Conservation (phyloP, 805 yeast genomes). For the Pichia sporocuriosa region DNA sequence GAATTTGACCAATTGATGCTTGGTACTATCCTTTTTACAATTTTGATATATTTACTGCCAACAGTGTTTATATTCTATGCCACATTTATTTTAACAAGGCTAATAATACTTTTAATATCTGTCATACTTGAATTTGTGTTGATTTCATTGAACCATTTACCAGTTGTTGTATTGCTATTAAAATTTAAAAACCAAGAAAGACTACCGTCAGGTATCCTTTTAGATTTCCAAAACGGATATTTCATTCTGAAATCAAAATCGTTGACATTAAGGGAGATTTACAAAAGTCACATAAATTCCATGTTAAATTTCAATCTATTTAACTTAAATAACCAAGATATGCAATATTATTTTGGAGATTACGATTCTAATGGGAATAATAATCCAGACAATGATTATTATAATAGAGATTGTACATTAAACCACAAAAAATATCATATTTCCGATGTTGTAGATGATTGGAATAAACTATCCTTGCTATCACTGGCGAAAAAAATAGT, state of each 20-base stretch:
- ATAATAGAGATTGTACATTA: neutral
- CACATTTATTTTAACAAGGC: conserved; percentile 56
- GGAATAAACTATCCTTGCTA: conserved; percentile 22
- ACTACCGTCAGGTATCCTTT: conserved; percentile 45
- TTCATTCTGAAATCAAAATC: conserved; percentile 25
- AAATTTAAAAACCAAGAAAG: conserved; percentile 72
- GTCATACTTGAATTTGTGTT: conserved; percentile 53
- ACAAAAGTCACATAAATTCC: conserved; percentile 25
- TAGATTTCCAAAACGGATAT: conserved; percentile 19
- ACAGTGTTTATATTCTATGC: conserved; percentile 81
- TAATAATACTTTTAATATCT: conserved; percentile 41
- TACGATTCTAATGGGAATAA: too few species aligned
- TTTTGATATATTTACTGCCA: conserved; percentile 72
- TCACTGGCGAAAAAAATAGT: conserved; percentile 19
- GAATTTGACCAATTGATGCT: conserved; percentile 79
- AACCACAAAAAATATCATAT: conserved; percentile 3
- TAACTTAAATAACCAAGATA: conserved; percentile 14
- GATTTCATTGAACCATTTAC: conserved; percentile 73
- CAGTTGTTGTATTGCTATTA: conserved; percentile 74
- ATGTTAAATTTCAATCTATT: conserved; percentile 25
- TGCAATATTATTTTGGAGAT: too few species aligned
- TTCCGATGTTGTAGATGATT: conserved; percentile 20
- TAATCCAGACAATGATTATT: too few species aligned
- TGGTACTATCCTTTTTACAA: conserved; percentile 84
- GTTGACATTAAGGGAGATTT: conserved; percentile 23